These are phyloP conservation scores for Pleurozium schreberi DNA, from an alignment of 225 moss, liverwort and hornwort species.

Conservation along the genomic window DNA sequence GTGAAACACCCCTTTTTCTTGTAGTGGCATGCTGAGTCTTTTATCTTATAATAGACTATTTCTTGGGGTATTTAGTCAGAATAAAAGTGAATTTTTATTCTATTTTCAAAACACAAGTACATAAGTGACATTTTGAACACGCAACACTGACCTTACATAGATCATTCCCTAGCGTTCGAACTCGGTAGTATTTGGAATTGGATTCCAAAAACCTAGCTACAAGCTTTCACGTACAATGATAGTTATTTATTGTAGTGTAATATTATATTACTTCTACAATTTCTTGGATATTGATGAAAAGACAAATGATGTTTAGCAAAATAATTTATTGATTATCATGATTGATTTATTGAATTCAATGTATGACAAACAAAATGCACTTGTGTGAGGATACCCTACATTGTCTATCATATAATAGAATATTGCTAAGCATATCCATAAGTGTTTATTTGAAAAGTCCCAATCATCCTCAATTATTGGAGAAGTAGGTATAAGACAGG, in stretches of 20 bases:
- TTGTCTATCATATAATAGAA: background rate
- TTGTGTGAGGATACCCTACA: background rate
- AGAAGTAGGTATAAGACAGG: background rate
- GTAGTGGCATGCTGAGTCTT: too few species aligned
- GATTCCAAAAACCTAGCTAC: too few species aligned
- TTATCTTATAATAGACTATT: too few species aligned
- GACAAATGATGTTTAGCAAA: background rate
- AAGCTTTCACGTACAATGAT: background rate
- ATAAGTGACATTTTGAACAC: too few species aligned
- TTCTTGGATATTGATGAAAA: background rate
- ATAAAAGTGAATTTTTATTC: too few species aligned
- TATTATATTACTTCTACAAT: background rate
- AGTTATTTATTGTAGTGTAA: background rate
- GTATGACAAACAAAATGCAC: background rate
- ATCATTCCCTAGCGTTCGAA: too few species aligned
- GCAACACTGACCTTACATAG: too few species aligned
- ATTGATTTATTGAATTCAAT: background rate
- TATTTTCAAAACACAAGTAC: too few species aligned
- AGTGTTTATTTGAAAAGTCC: background rate
- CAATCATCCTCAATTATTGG: background rate
- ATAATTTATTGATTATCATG: background rate
- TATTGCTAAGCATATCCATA: fast-evolving
- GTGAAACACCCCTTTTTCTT: too few species aligned
- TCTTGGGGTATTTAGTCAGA: too few species aligned
- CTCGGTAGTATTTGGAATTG: too few species aligned